phyloP scores from a whole-genome alignment of 306 rosid genomes.

The Corylus americana region DNA sequence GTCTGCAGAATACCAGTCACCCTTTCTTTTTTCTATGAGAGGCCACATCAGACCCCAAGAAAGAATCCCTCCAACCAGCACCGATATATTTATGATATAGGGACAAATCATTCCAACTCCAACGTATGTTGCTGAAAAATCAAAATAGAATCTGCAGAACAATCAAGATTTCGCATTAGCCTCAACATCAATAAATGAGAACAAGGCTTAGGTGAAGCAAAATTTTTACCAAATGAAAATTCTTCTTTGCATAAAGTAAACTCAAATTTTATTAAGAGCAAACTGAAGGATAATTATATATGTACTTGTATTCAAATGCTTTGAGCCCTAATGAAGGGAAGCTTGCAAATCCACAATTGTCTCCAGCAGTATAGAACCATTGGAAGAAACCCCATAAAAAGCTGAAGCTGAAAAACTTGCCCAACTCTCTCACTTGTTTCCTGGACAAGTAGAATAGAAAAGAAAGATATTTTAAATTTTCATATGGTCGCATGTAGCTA shows the following conservation, averaged over 20 bases:
- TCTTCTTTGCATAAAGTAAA: background rate
- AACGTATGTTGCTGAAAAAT: conserved; percentile 16
- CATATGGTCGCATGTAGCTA: background rate
- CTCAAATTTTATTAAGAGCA: background rate
- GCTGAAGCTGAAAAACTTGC: conserved; percentile 10
- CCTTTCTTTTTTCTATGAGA: conserved; percentile 7
- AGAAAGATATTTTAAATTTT: background rate
- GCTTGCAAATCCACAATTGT: background rate
- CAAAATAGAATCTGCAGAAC: conserved; percentile 11
- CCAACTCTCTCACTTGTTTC: conserved; percentile 18
- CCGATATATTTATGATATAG: conserved; percentile 8
- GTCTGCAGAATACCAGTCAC: conserved; percentile 10
- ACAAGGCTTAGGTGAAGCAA: background rate
- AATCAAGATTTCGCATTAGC: background rate
- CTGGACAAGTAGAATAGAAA: background rate
- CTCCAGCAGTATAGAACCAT: conserved; percentile 8
- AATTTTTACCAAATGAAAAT: background rate
- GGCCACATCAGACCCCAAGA: conserved; percentile 30
- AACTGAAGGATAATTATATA: background rate
- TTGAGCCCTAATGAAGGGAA: conserved; percentile 10
- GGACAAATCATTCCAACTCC: conserved; percentile 28
- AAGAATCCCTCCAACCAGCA: conserved; percentile 20
- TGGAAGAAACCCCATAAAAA: conserved; percentile 4
- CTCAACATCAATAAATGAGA: background rate
- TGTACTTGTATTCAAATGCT: background rate